phyloP scores from a whole-genome alignment of 1,139 yeast species.

The Hansenula sp. region DNA sequence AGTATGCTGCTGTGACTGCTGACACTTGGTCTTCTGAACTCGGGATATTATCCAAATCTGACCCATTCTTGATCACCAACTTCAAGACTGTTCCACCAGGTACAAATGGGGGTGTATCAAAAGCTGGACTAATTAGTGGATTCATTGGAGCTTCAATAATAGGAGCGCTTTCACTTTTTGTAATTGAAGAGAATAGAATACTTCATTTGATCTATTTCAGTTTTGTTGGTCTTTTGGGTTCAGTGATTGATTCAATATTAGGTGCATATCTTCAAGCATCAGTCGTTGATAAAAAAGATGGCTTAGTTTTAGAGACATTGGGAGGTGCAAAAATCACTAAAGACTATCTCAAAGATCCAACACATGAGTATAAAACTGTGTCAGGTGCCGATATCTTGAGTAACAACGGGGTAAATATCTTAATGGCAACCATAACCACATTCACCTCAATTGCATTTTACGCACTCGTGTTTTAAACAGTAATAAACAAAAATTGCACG shows the following conservation, averaged over 20 bases:
- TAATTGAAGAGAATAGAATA: constrained; percentile 11
- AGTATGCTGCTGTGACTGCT: constrained; percentile 42
- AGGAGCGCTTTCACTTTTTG: constrained; percentile 26
- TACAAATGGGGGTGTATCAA: constrained; percentile 45
- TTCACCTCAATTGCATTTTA: constrained; percentile 26
- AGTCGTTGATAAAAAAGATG: constrained; percentile 30
- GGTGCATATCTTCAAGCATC: constrained; percentile 39
- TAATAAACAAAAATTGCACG: background rate
- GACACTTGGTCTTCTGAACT: constrained; percentile 48
- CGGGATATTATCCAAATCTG: constrained; percentile 36
- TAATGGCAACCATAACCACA: constrained; percentile 30
- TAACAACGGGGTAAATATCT: constrained; percentile 38
- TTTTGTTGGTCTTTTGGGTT: constrained; percentile 35
- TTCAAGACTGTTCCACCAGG: constrained; percentile 40
- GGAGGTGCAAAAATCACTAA: constrained; percentile 31
- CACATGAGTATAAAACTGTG: constrained; percentile 12
- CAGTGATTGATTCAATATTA: constrained; percentile 38
- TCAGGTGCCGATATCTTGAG: constrained; percentile 30
- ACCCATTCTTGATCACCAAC: constrained; percentile 39
- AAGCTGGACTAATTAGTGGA: constrained; percentile 35
- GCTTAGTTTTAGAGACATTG: constrained; percentile 35
- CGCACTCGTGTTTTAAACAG: background rate
- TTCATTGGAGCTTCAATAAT: constrained; percentile 34
- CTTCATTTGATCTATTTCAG: constrained; percentile 26
- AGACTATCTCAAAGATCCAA: constrained; percentile 6